phyloP scores from a whole-genome alignment of 495 filamentous ascomycete species.

The Penicillium subrubescens region DNA sequence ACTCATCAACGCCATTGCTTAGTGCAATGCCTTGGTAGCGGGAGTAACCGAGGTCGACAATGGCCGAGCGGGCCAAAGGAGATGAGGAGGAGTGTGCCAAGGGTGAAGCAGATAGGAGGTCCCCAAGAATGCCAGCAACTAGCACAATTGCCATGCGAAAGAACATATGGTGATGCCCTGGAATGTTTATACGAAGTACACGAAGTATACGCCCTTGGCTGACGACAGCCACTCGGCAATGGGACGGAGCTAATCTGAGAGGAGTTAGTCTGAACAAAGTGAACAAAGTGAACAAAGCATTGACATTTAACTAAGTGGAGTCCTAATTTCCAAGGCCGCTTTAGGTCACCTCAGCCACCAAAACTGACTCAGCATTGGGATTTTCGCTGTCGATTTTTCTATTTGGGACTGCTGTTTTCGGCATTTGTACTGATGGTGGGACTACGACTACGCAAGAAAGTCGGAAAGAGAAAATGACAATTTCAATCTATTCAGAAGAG shows the following conservation, averaged over 20 bases:
- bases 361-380: neutral
- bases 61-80: neutral
- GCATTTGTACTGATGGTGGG: too few species aligned
- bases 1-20: conserved; percentile 53
- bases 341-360: neutral
- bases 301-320: neutral
- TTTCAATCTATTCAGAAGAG: too few species aligned
- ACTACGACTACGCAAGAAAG: too few species aligned
- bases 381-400: neutral
- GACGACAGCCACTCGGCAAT: neutral
- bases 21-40: conserved; percentile 38
- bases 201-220: conserved; percentile 6
- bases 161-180: neutral
- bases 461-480: too few species aligned
- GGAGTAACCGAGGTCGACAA: conserved; percentile 43
- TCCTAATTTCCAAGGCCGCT: neutral
- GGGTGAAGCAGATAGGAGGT: conserved; percentile 11
- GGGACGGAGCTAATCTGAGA: neutral
- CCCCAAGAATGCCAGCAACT: conserved; percentile 11
- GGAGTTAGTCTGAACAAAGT: neutral
- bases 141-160: conserved; percentile 8
- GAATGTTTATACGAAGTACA: neutral
- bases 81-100: neutral
- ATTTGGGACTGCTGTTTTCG: neutral
- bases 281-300: neutral